Evolutionary conservation across 2,329 filamentous ascomycete species (phyloP).

Genomic region (Hypomyces rosellus): DNA sequence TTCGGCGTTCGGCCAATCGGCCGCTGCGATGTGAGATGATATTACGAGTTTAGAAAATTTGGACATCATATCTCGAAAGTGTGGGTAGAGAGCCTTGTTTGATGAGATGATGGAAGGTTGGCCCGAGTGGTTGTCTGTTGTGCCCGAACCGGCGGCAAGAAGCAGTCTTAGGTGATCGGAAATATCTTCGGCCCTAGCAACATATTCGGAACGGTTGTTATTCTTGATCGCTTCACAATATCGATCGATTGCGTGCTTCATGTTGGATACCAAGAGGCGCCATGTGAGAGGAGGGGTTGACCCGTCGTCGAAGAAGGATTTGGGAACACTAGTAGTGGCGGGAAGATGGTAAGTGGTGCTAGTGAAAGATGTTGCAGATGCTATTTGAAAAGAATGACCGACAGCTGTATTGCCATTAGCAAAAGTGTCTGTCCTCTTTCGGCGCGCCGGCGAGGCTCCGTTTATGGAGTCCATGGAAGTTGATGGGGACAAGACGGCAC

Average conservation of each 20-base stretch:
- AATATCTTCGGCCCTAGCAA: constrained; percentile 92
- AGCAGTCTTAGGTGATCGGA: constrained; percentile 91
- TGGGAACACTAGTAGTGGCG: constrained; percentile 58
- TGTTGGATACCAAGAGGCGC: constrained; percentile 84
- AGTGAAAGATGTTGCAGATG: constrained; percentile 57
- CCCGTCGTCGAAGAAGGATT: constrained; percentile 88
- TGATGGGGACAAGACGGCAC: constrained; percentile 72
- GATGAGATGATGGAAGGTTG: constrained; percentile 99
- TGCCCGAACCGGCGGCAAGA: constrained; percentile 91
- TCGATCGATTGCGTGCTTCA: constrained; percentile 82
- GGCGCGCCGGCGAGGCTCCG: constrained; percentile 53
- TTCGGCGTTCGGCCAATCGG: constrained; percentile 91
- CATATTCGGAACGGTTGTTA: constrained; percentile 81
- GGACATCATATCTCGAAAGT: constrained; percentile 99
- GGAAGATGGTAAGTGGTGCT: constrained; percentile 52
- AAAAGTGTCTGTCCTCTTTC: constrained; percentile 52
- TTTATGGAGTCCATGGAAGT: constrained; percentile 90
- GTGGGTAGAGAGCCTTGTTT: constrained; percentile 93
- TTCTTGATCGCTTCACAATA: constrained; percentile 87
- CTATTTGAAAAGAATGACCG: constrained; percentile 45
- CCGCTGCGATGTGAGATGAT: constrained; percentile 93
- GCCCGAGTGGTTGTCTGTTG: constrained; percentile 96
- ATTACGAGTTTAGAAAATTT: constrained; percentile 99
- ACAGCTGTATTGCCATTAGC: constrained; percentile 32
- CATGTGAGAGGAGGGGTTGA: constrained; percentile 75